Conservation (phyloP, 805 yeast genomes). For the Peterozyma xylosa region DNA sequence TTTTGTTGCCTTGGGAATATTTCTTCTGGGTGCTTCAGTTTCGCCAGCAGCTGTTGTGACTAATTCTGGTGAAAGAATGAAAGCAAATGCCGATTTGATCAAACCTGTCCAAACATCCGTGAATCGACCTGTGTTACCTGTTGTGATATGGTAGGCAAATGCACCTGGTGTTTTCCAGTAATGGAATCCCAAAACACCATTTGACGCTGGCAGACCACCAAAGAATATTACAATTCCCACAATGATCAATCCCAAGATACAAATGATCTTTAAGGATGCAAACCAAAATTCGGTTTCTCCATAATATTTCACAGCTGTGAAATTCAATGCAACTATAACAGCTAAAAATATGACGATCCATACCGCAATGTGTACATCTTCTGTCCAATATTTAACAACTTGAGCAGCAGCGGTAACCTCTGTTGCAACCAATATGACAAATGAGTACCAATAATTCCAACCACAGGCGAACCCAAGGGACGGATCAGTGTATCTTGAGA, state of each 20-base stretch:
- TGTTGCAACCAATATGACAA: conserved; percentile 50
- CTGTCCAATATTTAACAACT: conserved; percentile 46
- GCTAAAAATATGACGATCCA: conserved; percentile 44
- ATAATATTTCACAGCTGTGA: conserved; percentile 46
- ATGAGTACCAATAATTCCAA: conserved; percentile 35
- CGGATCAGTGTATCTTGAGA: conserved; percentile 33
- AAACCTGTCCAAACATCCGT: conserved; percentile 57
- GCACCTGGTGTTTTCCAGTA: conserved; percentile 30
- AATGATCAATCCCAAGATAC: conserved; percentile 55
- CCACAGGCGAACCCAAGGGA: conserved; percentile 42
- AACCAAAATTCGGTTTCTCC: conserved; percentile 62
- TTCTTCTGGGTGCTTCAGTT: conserved; percentile 21
- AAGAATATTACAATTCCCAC: conserved; percentile 50
- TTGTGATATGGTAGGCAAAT: conserved; percentile 40
- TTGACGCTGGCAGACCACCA: conserved; percentile 54
- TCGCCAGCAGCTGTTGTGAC: conserved; percentile 24
- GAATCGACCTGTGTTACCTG: conserved; percentile 55
- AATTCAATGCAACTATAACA: conserved; percentile 32
- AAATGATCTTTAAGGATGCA: conserved; percentile 54
- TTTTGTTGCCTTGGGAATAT: conserved; percentile 23
- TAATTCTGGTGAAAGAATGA: conserved; percentile 33
- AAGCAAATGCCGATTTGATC: conserved; percentile 59
- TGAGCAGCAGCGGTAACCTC: conserved; percentile 59
- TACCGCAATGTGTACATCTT: conserved; percentile 32
- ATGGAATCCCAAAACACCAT: conserved; percentile 37